A percentile compares a stretch with the other conserved stretches of the same genome.
Evolutionary conservation across 768 basidiomycete genomes (phyloP).

Genomic region (Russula ochroleuca): DNA sequence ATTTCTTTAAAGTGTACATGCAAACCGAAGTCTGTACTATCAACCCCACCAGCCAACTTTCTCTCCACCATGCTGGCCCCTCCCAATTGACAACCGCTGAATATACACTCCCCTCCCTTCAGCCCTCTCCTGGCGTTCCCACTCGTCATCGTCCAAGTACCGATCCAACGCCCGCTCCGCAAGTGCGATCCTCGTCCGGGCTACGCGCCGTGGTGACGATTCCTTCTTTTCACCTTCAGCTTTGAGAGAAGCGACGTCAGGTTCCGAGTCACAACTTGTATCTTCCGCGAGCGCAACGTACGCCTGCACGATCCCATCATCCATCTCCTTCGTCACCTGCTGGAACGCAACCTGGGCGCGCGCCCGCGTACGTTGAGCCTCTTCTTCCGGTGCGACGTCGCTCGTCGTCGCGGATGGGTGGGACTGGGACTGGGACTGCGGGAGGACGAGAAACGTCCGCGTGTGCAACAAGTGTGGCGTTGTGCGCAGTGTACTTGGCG

Average conservation of each 20-base stretch:
- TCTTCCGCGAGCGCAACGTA: constrained; percentile 64
- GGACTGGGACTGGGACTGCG: constrained; percentile 37
- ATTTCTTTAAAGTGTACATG: too few relatives aligned
- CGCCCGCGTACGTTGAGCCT: constrained; percentile 46
- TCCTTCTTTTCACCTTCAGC: constrained; percentile 29
- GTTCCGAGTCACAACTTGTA: constrained; percentile 30
- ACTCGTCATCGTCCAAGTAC: constrained; percentile 67
- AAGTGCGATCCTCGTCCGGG: constrained; percentile 27
- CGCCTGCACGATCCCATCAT: constrained; percentile 60
- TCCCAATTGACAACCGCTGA: not conserved
- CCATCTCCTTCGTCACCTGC: constrained; percentile 62
- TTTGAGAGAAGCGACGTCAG: constrained; percentile 9
- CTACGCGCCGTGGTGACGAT: not conserved
- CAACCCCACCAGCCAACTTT: not conserved
- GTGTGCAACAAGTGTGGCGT: constrained; percentile 75
- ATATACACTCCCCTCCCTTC: constrained; percentile 31
- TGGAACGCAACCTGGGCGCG: constrained; percentile 59
- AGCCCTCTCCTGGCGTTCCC: constrained; percentile 47
- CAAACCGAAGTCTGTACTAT: too few relatives aligned
- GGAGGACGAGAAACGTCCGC: constrained; percentile 52
- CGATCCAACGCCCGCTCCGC: constrained; percentile 51
- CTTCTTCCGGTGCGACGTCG: constrained; percentile 37
- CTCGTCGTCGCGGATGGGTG: constrained; percentile 29
- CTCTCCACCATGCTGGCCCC: not conserved
- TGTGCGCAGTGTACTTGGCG: constrained; percentile 57